Evolutionary conservation across 345 rosid genomes (phyloP), one percentile per base, ranked within the genome.

Genomic region (Eucalyptus grandis): DNA sequence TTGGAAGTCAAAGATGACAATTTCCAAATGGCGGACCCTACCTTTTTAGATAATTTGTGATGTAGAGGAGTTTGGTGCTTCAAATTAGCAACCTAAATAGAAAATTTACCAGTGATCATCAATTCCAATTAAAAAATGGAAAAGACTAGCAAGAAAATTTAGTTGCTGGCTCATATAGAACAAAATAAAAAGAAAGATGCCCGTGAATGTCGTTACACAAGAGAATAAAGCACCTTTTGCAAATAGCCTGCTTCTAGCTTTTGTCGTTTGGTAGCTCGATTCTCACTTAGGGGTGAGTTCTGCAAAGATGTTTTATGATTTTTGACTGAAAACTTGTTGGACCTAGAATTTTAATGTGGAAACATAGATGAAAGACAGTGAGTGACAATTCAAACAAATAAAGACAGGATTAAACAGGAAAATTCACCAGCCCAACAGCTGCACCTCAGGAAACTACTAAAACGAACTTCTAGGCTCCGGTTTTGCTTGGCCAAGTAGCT

Each of bases 401-500:
- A 82, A 27, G 47, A 50, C 37, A 51, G n/a, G 19, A 58, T 30
- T 8, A 31, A 89, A 31, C 19, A 30, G 50, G 43, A 34, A 86
- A 47, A 37, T 37, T 49, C 43, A 58, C 67, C 22, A 65, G 87
- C 50, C 46, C 40, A 87, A 77, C 88, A 53, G 27, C 44, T 60
- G 47, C 34, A 94, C 94, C 98, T 94, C 56, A 92, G 90, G 89
- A 94, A 88, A 62, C 90, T 92, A 46, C 87, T 88, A 58, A 93
- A 93, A 89, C 88, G 93, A 91, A 88, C 89, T 58, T 94, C 93
- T 87, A 87, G 92, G 87, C 90, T 87, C 69, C 90, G 92, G 91
- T 92, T 93, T 91, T 91, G 95, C 93, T 96, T 97, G 87, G 99
- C 97, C 93, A 98, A 93, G 72, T 94, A 94, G 95, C 97, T 96